A percentile compares a stretch with the other conserved stretches of the same genome.
phyloP scores from a whole-genome alignment of 257 asterid genomes.

The Nyctanthes arbortristis region DNA sequence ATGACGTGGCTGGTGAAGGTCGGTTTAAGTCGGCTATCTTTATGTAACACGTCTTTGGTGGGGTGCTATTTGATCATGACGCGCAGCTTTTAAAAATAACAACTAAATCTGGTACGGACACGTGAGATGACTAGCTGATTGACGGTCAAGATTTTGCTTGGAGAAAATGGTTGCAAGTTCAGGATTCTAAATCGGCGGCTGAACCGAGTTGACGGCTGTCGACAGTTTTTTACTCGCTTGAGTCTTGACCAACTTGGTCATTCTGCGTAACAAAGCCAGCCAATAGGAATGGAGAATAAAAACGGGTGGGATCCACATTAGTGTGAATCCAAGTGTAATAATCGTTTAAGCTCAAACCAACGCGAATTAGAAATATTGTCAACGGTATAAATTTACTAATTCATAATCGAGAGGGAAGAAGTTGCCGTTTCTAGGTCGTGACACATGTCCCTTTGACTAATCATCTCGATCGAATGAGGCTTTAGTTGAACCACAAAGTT shows the following conservation, averaged over 20 bases:
- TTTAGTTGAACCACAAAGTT: too few species aligned
- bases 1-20: slow-evolving; percentile 49
- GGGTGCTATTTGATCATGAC: not conserved
- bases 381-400: too few species aligned
- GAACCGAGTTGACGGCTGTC: slow-evolving; percentile 20
- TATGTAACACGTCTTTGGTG: slow-evolving; percentile 21
- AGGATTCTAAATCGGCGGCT: slow-evolving; percentile 40
- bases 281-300: not conserved
- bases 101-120: slow-evolving; percentile 12
- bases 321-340: not conserved
- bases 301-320: not conserved
- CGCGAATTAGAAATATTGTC: too few species aligned
- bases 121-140: not conserved
- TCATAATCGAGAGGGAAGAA: too few species aligned
- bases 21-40: slow-evolving; percentile 55
- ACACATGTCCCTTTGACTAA: too few species aligned
- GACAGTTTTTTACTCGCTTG: not conserved
- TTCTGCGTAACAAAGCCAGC: not conserved
- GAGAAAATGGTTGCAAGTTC: not conserved
- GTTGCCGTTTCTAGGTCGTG: too few species aligned
- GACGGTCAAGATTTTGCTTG: slow-evolving; percentile 20
- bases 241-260: not conserved
- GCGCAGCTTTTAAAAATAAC: not conserved
- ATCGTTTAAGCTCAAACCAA: too few species aligned
- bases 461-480: too few species aligned